Base-by-base conservation (phyloP, 139 green algal species). In the Ettlia oleoabundans region DNA sequence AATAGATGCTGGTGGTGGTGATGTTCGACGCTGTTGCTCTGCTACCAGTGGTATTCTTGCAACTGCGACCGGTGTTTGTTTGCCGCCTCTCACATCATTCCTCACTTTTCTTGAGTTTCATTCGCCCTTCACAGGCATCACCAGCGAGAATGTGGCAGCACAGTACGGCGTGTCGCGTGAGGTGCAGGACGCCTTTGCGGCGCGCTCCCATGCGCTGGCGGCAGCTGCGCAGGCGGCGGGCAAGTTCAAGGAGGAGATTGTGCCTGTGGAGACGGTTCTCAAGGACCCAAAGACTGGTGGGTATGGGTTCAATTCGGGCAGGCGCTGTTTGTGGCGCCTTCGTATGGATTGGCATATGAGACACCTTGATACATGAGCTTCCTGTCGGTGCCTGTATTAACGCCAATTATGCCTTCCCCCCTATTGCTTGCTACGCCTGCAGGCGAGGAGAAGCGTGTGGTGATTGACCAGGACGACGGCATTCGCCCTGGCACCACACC, bases 101-200 rank as follows among this genome's bases (percentile, higher is more conserved):
- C n/a, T n/a, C n/a, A n/a, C n/a, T n/a, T 33, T 33, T 33, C 24
- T 24, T 18, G 32, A 42, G 10, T 28, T 19, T 24, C 64, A 32
- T 47, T 2, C 15, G 22, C 19, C 63, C 22, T 10, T 2, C 52
- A 63, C 83, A 90, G 86, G 96, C n/a, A 86, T 99, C 53, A 99
- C 96, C 38, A 97, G 91, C 32, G 97, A 99, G 91, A 99, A 99
- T 79, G 97, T 99, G 79, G 96, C 97, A 1, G 93, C 92, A 22
- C 90, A 93, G 69, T 99, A 93, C 76, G 90, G 92, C 75, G 86
- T 99, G 55, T 76, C 85, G 26, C 88, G 89, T 32, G 82, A 88
- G 65, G 62, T 66, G 51, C 96, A 80, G 53, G 73, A 80, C 73
- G 38, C n/a, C 3, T 97, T 97, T 83, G 90, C 93, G 2, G 93